Evolutionary conservation across 179 eudicot species (phyloP), one percentile per base, ranked within the genome.

Genomic region (Camellia oleifera): DNA sequence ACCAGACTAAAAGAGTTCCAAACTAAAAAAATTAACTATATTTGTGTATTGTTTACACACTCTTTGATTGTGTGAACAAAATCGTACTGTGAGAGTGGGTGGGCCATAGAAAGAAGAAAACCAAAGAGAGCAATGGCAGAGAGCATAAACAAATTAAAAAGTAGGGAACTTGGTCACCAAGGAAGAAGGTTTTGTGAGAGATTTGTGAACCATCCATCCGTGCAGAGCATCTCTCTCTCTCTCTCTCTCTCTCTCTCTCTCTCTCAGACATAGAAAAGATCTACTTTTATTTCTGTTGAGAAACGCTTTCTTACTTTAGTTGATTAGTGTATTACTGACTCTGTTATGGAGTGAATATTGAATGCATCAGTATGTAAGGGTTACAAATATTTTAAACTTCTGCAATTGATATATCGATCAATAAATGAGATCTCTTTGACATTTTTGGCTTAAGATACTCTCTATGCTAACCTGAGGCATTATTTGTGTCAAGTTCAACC

Each of bases 121-220:
- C 20, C 5, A 20, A 69, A 15, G 44, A 56, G 60, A 3, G 60
- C 60, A 56, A 48, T 56, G 60, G 60, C 60, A 56, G 60, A 56
- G 71, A 32, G n/a, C 72, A 69, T 42, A 44, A 45, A 67, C 2
- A 32, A 67, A 3, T 13, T 13, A 17, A 17, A 61, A 10, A 2
- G 44, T 2, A 9, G 15, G 73, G 11, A 5, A 45, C 42, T 18
- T 77, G 72, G 72, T 63, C 18, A 45, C 72, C 62, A 50, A 5
- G 54, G 50, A 1, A 69, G 11, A 23, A 3, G 32, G 26, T 9
- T 7, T 62, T 17, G 20, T n/a, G 52, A 48, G 23, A 58, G 78
- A 76, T 61, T 76, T 60, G 69, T 61, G 69, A 62, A 61, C 3
- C 78, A 75, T 60, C 69, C 56, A 75, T 60, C 69, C 56, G 7